These are phyloP conservation scores for Silene conica DNA, from an alignment of 148 eudicot species.

Conservation along the genomic window DNA sequence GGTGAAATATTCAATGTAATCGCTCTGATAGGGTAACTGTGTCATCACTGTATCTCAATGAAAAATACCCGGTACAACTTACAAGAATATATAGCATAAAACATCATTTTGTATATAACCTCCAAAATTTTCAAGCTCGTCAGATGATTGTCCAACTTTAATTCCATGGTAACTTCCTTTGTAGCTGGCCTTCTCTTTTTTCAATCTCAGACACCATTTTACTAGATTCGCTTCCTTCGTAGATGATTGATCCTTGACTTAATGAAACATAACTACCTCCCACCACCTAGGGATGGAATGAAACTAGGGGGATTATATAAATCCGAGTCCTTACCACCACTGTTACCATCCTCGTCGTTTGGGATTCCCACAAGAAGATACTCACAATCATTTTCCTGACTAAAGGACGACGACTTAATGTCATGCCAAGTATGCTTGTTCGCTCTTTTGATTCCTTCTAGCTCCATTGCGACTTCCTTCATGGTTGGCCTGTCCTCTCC, in stretches of 20 bases:
- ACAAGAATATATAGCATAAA: too few species aligned
- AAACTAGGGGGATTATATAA: not conserved
- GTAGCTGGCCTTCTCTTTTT: too few species aligned
- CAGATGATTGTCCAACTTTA: too few species aligned
- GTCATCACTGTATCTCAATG: not conserved
- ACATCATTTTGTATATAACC: not conserved
- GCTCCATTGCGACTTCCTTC: slow-evolving; percentile 23
- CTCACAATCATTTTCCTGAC: not conserved
- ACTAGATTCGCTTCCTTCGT: not conserved
- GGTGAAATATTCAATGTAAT: too few species aligned
- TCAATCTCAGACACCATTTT: not conserved
- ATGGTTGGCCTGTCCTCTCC: slow-evolving; percentile 21
- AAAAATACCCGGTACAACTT: not conserved
- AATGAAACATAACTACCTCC: not conserved
- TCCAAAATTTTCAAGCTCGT: not conserved
- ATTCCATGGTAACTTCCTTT: too few species aligned
- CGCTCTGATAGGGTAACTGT: not conserved
- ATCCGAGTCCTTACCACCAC: not conserved
- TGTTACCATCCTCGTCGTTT: not conserved
- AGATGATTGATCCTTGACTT: not conserved
- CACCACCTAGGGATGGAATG: not conserved
- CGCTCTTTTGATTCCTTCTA: slow-evolving; percentile 1
- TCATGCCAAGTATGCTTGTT: not conserved
- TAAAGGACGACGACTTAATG: not conserved
- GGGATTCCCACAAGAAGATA: not conserved